Base-by-base conservation (phyloP, 768 basidiomycete genomes). In the Boletus tomentosulus region DNA sequence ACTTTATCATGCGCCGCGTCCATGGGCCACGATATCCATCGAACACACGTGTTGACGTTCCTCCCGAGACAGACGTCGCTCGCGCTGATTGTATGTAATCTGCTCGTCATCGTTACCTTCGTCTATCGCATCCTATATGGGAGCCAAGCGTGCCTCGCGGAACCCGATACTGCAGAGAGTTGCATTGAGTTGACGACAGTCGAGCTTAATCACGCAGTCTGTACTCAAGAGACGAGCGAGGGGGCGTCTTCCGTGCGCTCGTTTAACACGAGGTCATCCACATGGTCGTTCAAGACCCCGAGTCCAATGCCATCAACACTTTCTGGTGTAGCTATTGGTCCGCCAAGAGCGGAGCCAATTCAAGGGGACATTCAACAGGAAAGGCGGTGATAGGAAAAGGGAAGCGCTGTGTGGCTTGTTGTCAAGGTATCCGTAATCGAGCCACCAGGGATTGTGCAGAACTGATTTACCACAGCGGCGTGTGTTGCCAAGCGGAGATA, bases 101-200 rank as follows among this genome's bases (percentile, higher is more conserved):
- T 55, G 24, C 45, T 60, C 16, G 59, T 60, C 16, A 54, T 60
- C 22, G 51, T 51, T 24, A 43, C 47, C 7, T 61, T 52, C 10
- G 4, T 58, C 25, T 61, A 51, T n/a, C 56, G 53, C 31, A 27
- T 53, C 31, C 27, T 44, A 19, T 31, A n/a, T 46, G 35, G 34
- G 35, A 41, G 31, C 19, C 28, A 46, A 9, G n/a, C 28, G 3
- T 19, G n/a, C 13, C 25, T 39, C 42, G 10, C 11, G 31, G 9
- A 10, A 11, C 25, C 24, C 12, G 28, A 11, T 28, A 28, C 28
- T 13, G 9, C 39, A 13, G n/a, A 27, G 47, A 48, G 47, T 24
- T 25, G 16, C 13, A 24, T 50, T 16, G 50, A 52, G 8, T 49
- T 60, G 33, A 57, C 60, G 24, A 60, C 47, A n/a, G 33, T 59